Base-by-base conservation (phyloP, 768 basidiomycete species). In the Mycena rebaudengoi region DNA sequence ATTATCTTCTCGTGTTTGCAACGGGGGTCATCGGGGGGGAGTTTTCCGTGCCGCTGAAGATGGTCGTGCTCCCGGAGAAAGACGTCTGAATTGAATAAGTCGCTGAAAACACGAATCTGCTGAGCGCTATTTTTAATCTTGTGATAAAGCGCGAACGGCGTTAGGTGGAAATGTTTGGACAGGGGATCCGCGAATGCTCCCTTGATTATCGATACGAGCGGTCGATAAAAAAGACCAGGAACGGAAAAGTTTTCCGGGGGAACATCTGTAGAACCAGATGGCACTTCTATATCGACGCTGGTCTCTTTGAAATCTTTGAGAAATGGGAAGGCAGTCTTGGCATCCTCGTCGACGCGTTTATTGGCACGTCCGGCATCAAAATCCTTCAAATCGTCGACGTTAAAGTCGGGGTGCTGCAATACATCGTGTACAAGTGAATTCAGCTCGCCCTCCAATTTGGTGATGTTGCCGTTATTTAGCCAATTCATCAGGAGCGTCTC, bases 251-350 rank as follows among this genome's bases (percentile, higher is more conserved):
- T 48, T 1, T 20, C 14, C 0, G 75, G 71, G 2, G 73, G 64
- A 2, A 62, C 52, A 3, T 52, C 60, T 32, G 70, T 69, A 1
- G 48, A 29, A 8, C 45, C 49, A 6, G 72, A 67, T 0, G 78
- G 79, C 0, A 81, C 54, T 1, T 52, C 33, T 7, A 82, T 75
- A 11, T 70, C 50, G 12, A 80, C 71, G 3, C 60, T 46, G 3
- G 63, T 41, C 23, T 67, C 45, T n/a, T 65, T 41, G 46, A 65
- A 72, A 29, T 68, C 48, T 26, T 54, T 8, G 28, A 43, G 29
- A 69, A 69, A 21, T 11, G 68, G 66, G 10, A 57, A 52, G 3
- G 44, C 32, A 6, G 46, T 32, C 30, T 39, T 12, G n/a, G 62
- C 57, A 14, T 43, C 60, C 10, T 33, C 5, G 28, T 73, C 70